Evolutionary conservation across 768 basidiomycete species (phyloP).

Genomic region (Collybiopsis confluens): DNA sequence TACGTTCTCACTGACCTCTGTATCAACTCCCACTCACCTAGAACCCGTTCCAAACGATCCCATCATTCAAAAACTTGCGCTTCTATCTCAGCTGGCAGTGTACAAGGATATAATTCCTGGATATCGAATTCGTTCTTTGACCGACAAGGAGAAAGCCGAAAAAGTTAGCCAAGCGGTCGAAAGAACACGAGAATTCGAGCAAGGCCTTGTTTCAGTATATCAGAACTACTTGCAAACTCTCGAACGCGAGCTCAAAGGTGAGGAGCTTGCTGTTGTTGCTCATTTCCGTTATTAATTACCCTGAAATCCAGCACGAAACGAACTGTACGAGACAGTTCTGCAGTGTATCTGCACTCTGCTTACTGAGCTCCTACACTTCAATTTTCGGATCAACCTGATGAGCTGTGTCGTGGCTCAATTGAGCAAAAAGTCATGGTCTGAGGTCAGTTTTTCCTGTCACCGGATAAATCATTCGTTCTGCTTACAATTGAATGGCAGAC

Average conservation of each 20-base stretch:
- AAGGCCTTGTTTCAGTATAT: constrained; percentile 85
- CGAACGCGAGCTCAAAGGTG: constrained; percentile 86
- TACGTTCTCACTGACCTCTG: constrained; percentile 77
- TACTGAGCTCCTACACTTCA: constrained; percentile 88
- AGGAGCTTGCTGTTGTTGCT: constrained; percentile 12
- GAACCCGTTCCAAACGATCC: constrained; percentile 75
- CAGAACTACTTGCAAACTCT: constrained; percentile 83
- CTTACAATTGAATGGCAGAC: constrained; percentile 42
- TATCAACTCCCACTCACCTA: constrained; percentile 64
- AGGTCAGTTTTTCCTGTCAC: constrained; percentile 43
- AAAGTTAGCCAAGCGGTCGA: constrained; percentile 94
- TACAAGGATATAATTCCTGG: constrained; percentile 96
- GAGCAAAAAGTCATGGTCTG: constrained; percentile 86
- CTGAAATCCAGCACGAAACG: constrained; percentile 50
- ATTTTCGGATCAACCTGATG: constrained; percentile 92
- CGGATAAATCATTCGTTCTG: constrained; percentile 8
- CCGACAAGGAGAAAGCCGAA: constrained; percentile 86
- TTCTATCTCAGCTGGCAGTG: constrained; percentile 87
- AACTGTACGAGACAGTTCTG: constrained; percentile 65
- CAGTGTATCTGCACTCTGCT: constrained; percentile 87
- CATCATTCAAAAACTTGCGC: constrained; percentile 81
- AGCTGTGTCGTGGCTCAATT: constrained; percentile 77
- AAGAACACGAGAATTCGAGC: constrained; percentile 90
- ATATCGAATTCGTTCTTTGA: constrained; percentile 89
- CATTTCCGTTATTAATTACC: constrained; percentile 9